These are phyloP conservation scores for Eucalyptus guilfoylei DNA, from an alignment of 345 rosid genomes.

Conservation along the genomic window DNA sequence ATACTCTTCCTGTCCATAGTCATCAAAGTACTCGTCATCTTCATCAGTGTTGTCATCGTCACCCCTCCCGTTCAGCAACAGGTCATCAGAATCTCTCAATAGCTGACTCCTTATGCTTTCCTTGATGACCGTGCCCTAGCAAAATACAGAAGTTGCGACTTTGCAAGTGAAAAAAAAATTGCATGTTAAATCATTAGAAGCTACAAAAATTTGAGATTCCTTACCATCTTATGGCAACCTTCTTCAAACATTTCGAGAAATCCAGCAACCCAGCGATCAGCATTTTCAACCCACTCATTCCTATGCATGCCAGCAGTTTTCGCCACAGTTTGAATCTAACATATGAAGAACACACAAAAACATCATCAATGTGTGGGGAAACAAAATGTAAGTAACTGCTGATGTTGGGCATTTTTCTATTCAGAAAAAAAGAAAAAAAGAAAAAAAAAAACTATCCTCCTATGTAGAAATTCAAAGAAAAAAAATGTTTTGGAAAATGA, in stretches of 20 bases:
- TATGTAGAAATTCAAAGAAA: background rate
- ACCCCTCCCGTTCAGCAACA: constrained; percentile 21
- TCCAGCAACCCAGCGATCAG: constrained; percentile 98
- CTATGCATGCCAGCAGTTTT: constrained; percentile 59
- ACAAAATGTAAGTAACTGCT: background rate
- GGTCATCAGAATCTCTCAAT: background rate
- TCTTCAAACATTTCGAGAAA: constrained; percentile 98
- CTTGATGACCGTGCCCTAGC: constrained; percentile 79
- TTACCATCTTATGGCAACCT: constrained; percentile 97
- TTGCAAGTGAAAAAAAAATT: background rate
- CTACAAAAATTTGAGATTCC: background rate
- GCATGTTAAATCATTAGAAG: background rate
- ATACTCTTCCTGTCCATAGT: constrained; percentile 20
- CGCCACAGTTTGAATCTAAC: constrained; percentile 75
- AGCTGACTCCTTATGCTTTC: constrained; percentile 57
- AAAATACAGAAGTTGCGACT: background rate
- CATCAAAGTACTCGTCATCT: constrained; percentile 28
- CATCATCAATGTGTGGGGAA: background rate
- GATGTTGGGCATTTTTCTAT: background rate
- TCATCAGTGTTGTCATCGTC: constrained; percentile 22
- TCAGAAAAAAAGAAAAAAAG: background rate
- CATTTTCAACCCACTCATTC: constrained; percentile 96
- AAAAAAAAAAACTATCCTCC: background rate
- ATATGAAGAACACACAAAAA: background rate
- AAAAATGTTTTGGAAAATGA: background rate